Percentiles rank a stretch among this genome's conserved stretches.
These are phyloP conservation scores for Arthrinium puccinioides DNA, from an alignment of 2,329 filamentous ascomycete genomes.

Conservation along the genomic window DNA sequence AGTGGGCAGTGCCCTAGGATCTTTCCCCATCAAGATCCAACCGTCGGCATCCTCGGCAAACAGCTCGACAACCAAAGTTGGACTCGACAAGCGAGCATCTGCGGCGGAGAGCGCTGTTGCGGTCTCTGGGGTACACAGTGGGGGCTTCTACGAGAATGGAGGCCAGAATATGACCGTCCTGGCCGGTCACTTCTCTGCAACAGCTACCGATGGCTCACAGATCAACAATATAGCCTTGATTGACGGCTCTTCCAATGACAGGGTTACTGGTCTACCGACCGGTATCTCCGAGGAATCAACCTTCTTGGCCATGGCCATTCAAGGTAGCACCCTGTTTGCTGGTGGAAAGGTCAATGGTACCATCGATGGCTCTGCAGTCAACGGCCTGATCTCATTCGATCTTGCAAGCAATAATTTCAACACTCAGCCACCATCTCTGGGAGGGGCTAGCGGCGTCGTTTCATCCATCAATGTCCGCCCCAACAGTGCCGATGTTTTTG, in stretches of 20 bases:
- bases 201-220: conserved; percentile 57
- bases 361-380: conserved; percentile 54
- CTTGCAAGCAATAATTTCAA: conserved; percentile 56
- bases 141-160: conserved; percentile 66
- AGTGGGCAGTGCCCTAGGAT: conserved; percentile 48
- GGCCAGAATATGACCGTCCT: conserved; percentile 77
- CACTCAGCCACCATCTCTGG: conserved; percentile 68
- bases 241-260: conserved; percentile 62
- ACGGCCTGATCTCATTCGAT: conserved; percentile 75
- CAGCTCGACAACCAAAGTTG: conserved; percentile 21
- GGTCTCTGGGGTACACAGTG: conserved; percentile 67
- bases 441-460: conserved; percentile 63
- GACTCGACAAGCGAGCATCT: conserved; percentile 39
- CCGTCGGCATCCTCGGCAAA: conserved; percentile 19
- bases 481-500: conserved; percentile 66
- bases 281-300: conserved; percentile 65
- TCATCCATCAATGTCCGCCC: conserved; percentile 70
- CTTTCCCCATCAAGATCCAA: conserved; percentile 51
- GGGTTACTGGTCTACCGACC: conserved; percentile 61
- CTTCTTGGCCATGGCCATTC: conserved; percentile 63
- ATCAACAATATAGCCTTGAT: conserved; percentile 79
- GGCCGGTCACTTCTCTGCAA: conserved; percentile 77
- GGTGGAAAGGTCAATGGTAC: conserved; percentile 74
- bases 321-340: conserved; percentile 65
- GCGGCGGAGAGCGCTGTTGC: conserved; percentile 24